A percentile compares a stretch with the other conserved stretches of the same genome.
These are phyloP conservation scores for Suillus placidus DNA, from an alignment of 768 basidiomycete species.

Conservation along the genomic window DNA sequence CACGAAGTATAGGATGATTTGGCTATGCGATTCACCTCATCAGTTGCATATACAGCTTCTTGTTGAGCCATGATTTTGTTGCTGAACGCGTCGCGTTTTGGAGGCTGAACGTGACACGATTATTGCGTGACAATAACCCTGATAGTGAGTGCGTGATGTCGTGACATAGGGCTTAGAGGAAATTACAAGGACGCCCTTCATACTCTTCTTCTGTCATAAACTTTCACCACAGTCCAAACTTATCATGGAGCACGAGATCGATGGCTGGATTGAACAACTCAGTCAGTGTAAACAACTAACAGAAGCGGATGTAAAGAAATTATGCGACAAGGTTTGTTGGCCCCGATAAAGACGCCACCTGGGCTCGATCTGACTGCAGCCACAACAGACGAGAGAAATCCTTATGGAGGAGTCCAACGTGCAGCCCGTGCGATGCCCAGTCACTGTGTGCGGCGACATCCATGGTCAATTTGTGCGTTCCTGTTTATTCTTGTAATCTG, in stretches of 20 bases:
- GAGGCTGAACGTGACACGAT: conserved; percentile 29
- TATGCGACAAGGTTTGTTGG: conserved; percentile 93
- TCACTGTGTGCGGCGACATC: conserved; percentile 99
- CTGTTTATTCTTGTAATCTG: conserved; percentile 22
- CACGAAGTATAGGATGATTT: conserved; percentile 13
- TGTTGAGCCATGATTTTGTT: conserved; percentile 37
- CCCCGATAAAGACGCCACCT: conserved; percentile 14
- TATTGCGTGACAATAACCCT: conserved; percentile 24
- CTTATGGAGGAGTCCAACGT: conserved; percentile 99
- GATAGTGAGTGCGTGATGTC: conserved; percentile 29
- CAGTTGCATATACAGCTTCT: conserved; percentile 83
- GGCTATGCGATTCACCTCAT: conserved; percentile 58
- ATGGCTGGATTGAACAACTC: conserved; percentile 96
- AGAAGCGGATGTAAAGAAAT: conserved; percentile 93
- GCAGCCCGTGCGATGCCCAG: conserved; percentile 96
- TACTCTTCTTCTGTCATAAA: conserved; percentile 8
- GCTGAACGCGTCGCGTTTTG: conserved; percentile 18
- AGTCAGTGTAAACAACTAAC: conserved; percentile 96
- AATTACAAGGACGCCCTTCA: conserved; percentile 9
- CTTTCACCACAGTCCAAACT: conserved; percentile 15
- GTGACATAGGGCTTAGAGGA: conserved; percentile 26
- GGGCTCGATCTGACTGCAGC: conserved; percentile 22
- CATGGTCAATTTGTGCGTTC: conserved; percentile 98
- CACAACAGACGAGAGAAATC: conserved; percentile 88
- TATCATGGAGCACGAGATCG: conserved; percentile 73